Percentiles rank a stretch among this genome's conserved stretches.
These are phyloP conservation scores for Exserohilum rostratum DNA, from an alignment of 2,329 filamentous ascomycete genomes.

Conservation along the genomic window DNA sequence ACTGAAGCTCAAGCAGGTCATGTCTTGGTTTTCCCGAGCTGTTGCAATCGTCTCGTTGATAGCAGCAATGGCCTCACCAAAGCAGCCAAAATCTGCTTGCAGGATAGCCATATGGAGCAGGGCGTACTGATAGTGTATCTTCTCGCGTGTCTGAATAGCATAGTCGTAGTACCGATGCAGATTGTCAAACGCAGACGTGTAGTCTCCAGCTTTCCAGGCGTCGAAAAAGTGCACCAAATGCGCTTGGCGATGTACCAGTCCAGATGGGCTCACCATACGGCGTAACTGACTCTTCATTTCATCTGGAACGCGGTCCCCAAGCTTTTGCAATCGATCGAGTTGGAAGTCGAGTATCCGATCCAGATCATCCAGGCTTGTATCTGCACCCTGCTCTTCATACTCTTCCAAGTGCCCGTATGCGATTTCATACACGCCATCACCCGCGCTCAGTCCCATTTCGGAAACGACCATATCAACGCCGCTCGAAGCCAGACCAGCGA, in stretches of 20 bases:
- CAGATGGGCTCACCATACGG: slow-evolving; percentile 69
- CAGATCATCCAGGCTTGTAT: slow-evolving; percentile 77
- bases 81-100: slow-evolving; percentile 93
- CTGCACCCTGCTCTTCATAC: slow-evolving; percentile 47
- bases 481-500: slow-evolving; percentile 35
- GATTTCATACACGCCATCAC: slow-evolving; percentile 55
- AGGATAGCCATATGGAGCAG: slow-evolving; percentile 90
- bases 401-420: slow-evolving; percentile 58
- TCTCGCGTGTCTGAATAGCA: slow-evolving; percentile 83
- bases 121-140: slow-evolving; percentile 91
- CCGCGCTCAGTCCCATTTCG: slow-evolving; percentile 61
- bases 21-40: slow-evolving; percentile 92
- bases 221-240: slow-evolving; percentile 89
- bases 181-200: slow-evolving; percentile 85
- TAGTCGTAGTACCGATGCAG: slow-evolving; percentile 97
- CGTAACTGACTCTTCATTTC: slow-evolving; percentile 75
- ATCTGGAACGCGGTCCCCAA: slow-evolving; percentile 77
- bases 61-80: slow-evolving; percentile 85
- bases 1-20: slow-evolving; percentile 90
- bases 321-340: slow-evolving; percentile 85
- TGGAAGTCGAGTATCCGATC: slow-evolving; percentile 86
- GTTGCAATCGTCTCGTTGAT: slow-evolving; percentile 95
- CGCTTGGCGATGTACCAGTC: slow-evolving; percentile 71
- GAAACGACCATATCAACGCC: slow-evolving; percentile 67
- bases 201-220: slow-evolving; percentile 89